phyloP scores from a whole-genome alignment of 768 basidiomycete genomes.

The Scleroderma bovista region DNA sequence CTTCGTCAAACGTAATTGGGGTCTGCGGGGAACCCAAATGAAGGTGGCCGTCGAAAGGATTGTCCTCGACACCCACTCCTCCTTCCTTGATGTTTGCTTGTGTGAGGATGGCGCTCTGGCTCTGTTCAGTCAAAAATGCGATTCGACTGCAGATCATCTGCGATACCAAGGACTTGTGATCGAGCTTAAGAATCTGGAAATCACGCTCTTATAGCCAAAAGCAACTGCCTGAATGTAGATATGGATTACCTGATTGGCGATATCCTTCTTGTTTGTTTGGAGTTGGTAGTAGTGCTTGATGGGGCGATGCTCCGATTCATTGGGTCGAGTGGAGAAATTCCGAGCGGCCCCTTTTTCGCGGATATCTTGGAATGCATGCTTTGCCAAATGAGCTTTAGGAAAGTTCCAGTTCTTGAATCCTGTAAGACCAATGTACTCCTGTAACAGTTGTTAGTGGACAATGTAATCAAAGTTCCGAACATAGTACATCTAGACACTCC shows the following conservation, averaged over 20 bases:
- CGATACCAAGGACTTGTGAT: neutral
- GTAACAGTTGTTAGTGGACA: too few relatives aligned
- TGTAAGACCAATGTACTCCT: too few relatives aligned
- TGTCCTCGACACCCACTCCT: too few relatives aligned
- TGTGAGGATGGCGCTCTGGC: too few relatives aligned
- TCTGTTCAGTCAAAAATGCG: too few relatives aligned
- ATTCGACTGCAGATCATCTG: too few relatives aligned
- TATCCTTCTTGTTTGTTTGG: constrained; percentile 29
- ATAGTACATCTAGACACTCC: too few relatives aligned
- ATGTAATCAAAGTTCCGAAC: too few relatives aligned
- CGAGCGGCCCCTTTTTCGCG: constrained; percentile 23
- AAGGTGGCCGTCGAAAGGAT: too few relatives aligned
- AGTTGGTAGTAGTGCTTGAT: constrained; percentile 20
- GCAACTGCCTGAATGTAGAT: neutral
- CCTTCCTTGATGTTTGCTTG: too few relatives aligned
- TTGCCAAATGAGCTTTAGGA: neutral
- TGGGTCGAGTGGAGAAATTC: constrained; percentile 27
- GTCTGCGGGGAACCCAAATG: too few relatives aligned
- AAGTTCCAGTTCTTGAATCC: neutral
- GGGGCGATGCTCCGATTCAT: constrained; percentile 25
- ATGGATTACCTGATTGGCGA: constrained; percentile 28
- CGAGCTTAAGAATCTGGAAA: neutral
- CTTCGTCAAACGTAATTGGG: too few relatives aligned
- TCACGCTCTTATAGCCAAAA: neutral
- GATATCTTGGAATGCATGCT: constrained; percentile 29